Evolutionary conservation across 805 yeast genomes (phyloP), one percentile per base, ranked within the genome.

Genomic region (Yarrowia osloensis): DNA sequence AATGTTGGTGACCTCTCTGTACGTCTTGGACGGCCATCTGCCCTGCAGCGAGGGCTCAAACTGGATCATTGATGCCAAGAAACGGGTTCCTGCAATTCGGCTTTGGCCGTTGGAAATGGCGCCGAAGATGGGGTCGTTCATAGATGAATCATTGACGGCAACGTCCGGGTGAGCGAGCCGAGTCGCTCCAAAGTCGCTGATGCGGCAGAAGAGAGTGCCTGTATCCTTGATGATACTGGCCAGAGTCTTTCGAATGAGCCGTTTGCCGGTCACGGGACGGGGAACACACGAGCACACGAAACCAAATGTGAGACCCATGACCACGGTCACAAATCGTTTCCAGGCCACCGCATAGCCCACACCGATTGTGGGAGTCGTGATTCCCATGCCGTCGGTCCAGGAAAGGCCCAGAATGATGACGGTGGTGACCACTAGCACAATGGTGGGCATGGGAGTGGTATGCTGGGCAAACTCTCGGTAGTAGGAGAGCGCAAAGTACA

Each of bases 1-100:
- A 15, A 73, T 69, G 17, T 69, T 67, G 39, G 74, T 67, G 37
- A 77, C 69, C 29, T 75, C 68, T 39, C 67, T 62, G 68, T 77
- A 77, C 26, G 73, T 70, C 21, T 74, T 69, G 15, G 70, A 65
- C 1, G 80, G 80, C 73, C 77, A 77, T 4, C 66, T 57, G 4
- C 80, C 80, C 1, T 72, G 69, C 19, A 77, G 42, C 0, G 77
- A 73, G 0, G 80, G 80, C 68, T 77, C 80, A 50, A 68, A 77
- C 35, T 71, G 35, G 28, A 40, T n/a, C 54, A 67, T 19, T 7
- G 35, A n/a, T 4, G 47, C 50, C 12, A 59, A 44, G 11, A 54
- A 33, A 24, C 40, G 42, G 3, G 66, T 3, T 1, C 66, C 66
- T 17, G 71, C 70, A 4, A 71, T 42, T 13, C 70, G 46, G 24